Evolutionary conservation across 371 early-diverging fungal species (phyloP), one percentile per base, ranked within the genome.

Genomic region (Dipsacomyces acuminosporus): DNA sequence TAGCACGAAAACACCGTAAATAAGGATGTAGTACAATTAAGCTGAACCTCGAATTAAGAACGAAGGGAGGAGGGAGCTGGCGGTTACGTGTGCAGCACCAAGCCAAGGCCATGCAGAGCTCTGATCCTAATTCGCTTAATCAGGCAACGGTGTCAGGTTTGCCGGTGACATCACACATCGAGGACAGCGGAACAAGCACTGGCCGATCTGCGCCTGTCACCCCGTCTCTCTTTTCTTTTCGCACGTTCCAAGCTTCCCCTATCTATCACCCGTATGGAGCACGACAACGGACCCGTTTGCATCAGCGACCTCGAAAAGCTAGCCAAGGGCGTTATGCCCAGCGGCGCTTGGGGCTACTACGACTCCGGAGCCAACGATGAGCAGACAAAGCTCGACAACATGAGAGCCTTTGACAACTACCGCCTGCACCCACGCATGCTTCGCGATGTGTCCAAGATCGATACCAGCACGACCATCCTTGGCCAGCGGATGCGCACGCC

Each of bases 271-370:
- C 7, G 11, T 11, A 61, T 61, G 57, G 44, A 49, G 25, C 20
- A 25, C 15, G 20, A 35, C 23, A 51, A 23, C 42, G 53, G 46
- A 14, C 64, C 70, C 2, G 70, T 64, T 11, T 72, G 70, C 24
- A 66, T 72, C 51, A 59, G 47, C 23, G 72, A 72, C 46, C 45
- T 72, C 3, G 70, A 72, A 26, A n/a, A 35, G n/a, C 49, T 58
- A 1, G 72, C 72, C 30, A 24, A 45, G 35, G 26, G 36, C 6
- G 57, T 45, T 13, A 67, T 72, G 59, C 64, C 59, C 15, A 35
- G 54, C 24, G 62, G 49, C 3, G 89, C 90, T 1, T 92, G 91
- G 91, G 89, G 83, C 24, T 94, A 93, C 69, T 93, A 89, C 67
- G 78, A 80, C 43, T 85, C 83, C 19, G 90, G 90, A 9, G 79